Base-by-base conservation (phyloP, 2,329 filamentous ascomycete genomes). In the Ilyonectria robusta region DNA sequence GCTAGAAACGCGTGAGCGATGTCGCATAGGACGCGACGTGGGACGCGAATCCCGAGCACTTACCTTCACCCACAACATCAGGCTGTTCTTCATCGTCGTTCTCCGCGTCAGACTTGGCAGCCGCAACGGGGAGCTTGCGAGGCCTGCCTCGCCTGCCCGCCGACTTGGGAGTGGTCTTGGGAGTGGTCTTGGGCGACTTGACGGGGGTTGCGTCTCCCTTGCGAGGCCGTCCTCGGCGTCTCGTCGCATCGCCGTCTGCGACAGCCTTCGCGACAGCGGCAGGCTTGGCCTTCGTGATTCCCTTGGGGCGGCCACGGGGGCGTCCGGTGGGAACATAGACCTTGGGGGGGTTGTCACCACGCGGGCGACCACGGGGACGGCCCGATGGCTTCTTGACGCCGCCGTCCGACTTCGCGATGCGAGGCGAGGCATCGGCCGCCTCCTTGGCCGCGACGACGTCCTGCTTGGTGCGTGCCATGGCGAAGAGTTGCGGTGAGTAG, bases 251-350 rank as follows among this genome's bases (percentile, higher is more conserved):
- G 62, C 64, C 29, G 55, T 63, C 35, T 33, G 60, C 35, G 13
- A 68, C 33, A 19, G 68, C 62, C 26, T 63, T 59, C 23, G 56
- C 66, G 3, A 65, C 53, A 23, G 62, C 71, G 50, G 69, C 51
- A 15, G 61, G 44, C 66, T 72, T 72, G 13, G 66, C 68, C 69
- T 79, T 80, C 77, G 66, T 78, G 66, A 76, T 80, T 71, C 84
- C 84, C 63, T 81, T 81, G 44, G 85, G 85, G 10, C 84, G 82
- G 31, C 84, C 84, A n/a, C 85, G 83, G 46, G 83, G 83, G n/a
- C 82, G 80, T 35, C 84, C 84, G 1, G 79, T 81, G 26, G 83
- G 80, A 3, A 75, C 78, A 40, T 82, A 80, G 57, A 76, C 56
- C 69, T 78, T 77, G 33, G 74, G 59, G 13, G 70, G 71, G 19